Conservation (phyloP, 441 rosid species). For the Adansonia gregorii region DNA sequence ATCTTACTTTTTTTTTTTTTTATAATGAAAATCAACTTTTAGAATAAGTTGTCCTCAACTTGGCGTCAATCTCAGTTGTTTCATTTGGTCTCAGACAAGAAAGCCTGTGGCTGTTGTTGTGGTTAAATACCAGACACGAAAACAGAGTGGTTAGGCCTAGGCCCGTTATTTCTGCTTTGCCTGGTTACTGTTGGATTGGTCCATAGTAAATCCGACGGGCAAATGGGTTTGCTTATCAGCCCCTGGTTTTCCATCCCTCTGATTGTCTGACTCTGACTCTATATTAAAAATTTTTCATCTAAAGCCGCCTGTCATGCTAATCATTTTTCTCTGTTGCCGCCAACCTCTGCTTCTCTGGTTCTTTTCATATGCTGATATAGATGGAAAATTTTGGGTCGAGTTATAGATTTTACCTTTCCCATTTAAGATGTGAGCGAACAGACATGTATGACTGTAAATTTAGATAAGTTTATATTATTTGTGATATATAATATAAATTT, state of each 20-base stretch:
- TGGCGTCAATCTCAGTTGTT: conserved; percentile 5
- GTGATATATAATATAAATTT: no score
- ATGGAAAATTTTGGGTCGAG: neutral
- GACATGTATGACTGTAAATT: neutral
- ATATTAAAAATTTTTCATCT: neutral
- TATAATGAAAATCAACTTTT: neutral
- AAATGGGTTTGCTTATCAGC: conserved; percentile 22
- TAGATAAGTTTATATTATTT: no score
- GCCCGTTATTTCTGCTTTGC: conserved; percentile 22
- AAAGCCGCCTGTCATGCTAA: conserved; percentile 6
- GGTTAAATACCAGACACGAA: neutral
- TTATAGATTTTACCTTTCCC: neutral
- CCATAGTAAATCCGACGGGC: conserved; percentile 10
- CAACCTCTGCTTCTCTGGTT: neutral
- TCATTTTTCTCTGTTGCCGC: conserved; percentile 7
- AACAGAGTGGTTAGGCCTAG: neutral
- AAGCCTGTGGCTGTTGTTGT: neutral
- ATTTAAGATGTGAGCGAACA: neutral
- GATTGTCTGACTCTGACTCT: neutral
- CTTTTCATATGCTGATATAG: neutral
- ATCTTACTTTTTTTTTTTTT: neutral
- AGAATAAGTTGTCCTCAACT: neutral
- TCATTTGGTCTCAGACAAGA: neutral
- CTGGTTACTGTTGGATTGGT: conserved; percentile 7
- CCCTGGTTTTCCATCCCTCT: conserved; percentile 20